phyloP scores from a whole-genome alignment of 2,329 filamentous ascomycete species.

The Bipolaris sorokiniana region DNA sequence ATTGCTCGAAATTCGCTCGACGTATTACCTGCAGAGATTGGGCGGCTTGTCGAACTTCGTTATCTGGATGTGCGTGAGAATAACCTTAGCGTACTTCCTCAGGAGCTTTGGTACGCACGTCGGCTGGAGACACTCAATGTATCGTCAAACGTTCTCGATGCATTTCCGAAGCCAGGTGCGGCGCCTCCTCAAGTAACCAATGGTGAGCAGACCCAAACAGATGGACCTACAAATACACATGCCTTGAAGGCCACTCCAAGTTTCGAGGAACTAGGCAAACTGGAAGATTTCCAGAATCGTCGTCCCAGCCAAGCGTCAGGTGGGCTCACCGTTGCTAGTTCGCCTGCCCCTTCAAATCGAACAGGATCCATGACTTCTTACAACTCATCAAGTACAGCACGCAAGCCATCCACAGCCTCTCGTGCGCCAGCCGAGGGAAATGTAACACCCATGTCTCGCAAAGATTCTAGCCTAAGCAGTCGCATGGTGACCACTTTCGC shows the following conservation, averaged over 20 bases:
- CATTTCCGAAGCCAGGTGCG: constrained; percentile 83
- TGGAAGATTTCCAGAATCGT: constrained; percentile 68
- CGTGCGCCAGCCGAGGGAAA: constrained; percentile 66
- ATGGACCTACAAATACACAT: constrained; percentile 54
- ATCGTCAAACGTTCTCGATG: constrained; percentile 90
- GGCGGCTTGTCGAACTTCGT: constrained; percentile 81
- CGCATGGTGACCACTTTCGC: constrained; percentile 86
- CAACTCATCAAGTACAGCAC: constrained; percentile 55
- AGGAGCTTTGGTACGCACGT: constrained; percentile 95
- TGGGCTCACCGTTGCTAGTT: constrained; percentile 73
- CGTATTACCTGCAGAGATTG: constrained; percentile 84
- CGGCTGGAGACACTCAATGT: constrained; percentile 91
- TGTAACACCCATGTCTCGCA: constrained; percentile 67
- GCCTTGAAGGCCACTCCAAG: constrained; percentile 63
- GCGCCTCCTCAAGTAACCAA: constrained; percentile 63
- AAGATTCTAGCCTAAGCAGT: constrained; percentile 86
- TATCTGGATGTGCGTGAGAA: constrained; percentile 91
- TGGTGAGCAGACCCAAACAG: constrained; percentile 39
- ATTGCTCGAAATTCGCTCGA: constrained; percentile 90
- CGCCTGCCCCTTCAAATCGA: constrained; percentile 67
- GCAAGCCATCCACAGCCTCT: constrained; percentile 84
- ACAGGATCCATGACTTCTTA: constrained; percentile 87
- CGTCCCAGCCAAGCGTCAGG: constrained; percentile 85
- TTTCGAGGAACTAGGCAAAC: constrained; percentile 75
- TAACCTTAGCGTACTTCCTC: constrained; percentile 85